Base-by-base conservation (phyloP, 441 rosid species). In the Gossypium gossypioides region DNA sequence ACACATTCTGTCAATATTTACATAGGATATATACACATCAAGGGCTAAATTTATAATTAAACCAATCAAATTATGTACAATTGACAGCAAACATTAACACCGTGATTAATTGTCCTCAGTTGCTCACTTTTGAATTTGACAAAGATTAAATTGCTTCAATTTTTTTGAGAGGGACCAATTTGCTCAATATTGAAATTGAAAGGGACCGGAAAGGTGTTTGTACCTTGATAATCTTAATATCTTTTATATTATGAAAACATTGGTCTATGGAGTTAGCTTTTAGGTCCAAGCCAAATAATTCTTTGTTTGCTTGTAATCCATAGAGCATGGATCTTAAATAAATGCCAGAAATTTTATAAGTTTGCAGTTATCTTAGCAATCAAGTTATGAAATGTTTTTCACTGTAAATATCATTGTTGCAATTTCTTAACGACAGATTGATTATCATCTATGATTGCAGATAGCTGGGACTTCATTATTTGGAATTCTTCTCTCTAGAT, bases 401-500 rank as follows among this genome's bases (percentile, higher is more conserved):
- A 51, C 69, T 46, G 34, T 42, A 16, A 18, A 21, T 1, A n/a
- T 60, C 48, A 15, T 29, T 46, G 29, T 7, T 29, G 68, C 13
- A 52, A 32, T 65, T 25, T 46, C 1, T 61, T 59, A 71, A 40
- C 18, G 4, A 57, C 40, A 34, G 64, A 68, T 42, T 32, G 19
- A 44, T 34, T 1, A 55, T 75, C 62, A 22, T 54, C 29, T 73
- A 13, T 65, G 52, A 66, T 46, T 80, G 68, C 82, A 93, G 98
- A 90, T 93, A 18, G 93, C 92, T 81, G 96, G 96, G 67, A 89
- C 97, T 24, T 86, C 86, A 27, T 34, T 91, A 75, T 91, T 93
- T 76, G 98, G 97, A 56, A 74, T 90, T 77, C 95, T 93, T 69
- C 87, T 93, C 66, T 86, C 93, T 71, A 89, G 79, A 71, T 91